These are phyloP conservation scores for Smallanthus sonchifolius DNA, from an alignment of 129 eudicot genomes.

Conservation along the genomic window DNA sequence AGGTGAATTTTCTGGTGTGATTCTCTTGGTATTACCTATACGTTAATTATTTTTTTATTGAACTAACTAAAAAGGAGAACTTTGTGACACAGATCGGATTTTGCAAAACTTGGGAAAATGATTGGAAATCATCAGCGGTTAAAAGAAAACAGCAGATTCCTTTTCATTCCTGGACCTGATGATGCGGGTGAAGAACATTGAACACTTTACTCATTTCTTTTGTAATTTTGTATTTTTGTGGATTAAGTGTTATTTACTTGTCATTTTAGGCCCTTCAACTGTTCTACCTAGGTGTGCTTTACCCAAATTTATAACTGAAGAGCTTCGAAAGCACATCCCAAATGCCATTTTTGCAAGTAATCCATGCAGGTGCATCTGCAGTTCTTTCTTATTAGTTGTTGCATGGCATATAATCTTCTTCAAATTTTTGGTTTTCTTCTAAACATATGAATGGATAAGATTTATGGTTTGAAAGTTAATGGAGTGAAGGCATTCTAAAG, in stretches of 20 bases:
- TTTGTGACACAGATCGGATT: slow-evolving; percentile 47
- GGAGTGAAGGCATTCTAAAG: not conserved
- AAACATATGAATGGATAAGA: not conserved
- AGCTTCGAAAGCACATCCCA: slow-evolving; percentile 69
- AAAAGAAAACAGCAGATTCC: slow-evolving; percentile 68
- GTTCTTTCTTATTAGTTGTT: not conserved
- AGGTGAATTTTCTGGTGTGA: slow-evolving; percentile 41
- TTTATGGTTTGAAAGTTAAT: not conserved
- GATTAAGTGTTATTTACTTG: not conserved
- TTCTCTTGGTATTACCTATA: not conserved
- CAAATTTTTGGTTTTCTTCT: not conserved
- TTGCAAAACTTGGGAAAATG: slow-evolving; percentile 81
- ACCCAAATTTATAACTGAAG: slow-evolving; percentile 78
- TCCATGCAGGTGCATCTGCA: slow-evolving; percentile 78
- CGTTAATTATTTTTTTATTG: not conserved
- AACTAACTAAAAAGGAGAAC: not conserved
- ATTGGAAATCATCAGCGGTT: slow-evolving; percentile 73
- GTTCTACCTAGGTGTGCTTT: slow-evolving; percentile 80
- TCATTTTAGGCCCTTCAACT: slow-evolving; percentile 74
- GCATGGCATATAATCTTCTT: not conserved
- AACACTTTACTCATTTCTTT: not conserved
- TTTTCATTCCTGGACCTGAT: slow-evolving; percentile 94
- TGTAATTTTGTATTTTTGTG: not conserved
- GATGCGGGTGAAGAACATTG: slow-evolving; percentile 57
- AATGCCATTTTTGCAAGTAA: slow-evolving; percentile 73